Conservation (phyloP, 352 stramenopile genomes). For the Globisporangium perplexum region DNA sequence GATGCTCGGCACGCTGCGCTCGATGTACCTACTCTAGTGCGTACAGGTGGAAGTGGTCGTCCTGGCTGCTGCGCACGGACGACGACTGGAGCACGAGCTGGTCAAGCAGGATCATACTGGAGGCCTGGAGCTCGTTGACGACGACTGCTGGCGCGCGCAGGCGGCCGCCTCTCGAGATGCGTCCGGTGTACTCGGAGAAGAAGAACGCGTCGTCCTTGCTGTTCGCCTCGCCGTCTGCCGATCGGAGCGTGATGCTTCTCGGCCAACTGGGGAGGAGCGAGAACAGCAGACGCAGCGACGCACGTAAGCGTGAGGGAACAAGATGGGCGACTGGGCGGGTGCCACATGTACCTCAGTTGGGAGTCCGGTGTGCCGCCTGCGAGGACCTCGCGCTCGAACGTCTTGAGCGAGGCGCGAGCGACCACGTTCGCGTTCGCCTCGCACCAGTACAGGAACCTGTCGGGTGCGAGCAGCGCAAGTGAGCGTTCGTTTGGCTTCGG, state of each 20-base stretch:
- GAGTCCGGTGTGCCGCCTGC: constrained; percentile 48
- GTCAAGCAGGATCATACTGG: constrained; percentile 60
- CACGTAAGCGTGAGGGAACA: not conserved
- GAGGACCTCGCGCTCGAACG: constrained; percentile 43
- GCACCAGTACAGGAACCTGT: constrained; percentile 66
- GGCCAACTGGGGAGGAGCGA: constrained; percentile 35
- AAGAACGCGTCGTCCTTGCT: constrained; percentile 28
- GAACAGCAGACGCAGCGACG: not conserved
- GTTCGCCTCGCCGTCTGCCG: constrained; percentile 28
- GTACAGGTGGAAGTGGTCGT: constrained; percentile 23
- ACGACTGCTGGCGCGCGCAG: constrained; percentile 13
- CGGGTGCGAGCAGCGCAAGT: constrained; percentile 2
- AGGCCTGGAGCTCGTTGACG: constrained; percentile 38
- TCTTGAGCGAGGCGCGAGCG: constrained; percentile 31
- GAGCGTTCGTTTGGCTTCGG: not conserved
- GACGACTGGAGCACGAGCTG: constrained; percentile 30
- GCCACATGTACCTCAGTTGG: constrained; percentile 29
- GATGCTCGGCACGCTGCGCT: constrained; percentile 47
- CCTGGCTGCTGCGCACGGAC: constrained; percentile 5
- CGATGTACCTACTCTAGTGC: constrained; percentile 53
- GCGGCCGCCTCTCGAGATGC: constrained; percentile 30
- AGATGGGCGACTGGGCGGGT: not conserved
- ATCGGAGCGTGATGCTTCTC: constrained; percentile 37
- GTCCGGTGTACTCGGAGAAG: constrained; percentile 62
- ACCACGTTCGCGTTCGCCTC: constrained; percentile 64